phyloP scores from a whole-genome alignment of 495 filamentous ascomycete genomes.

The Podospora australis region DNA sequence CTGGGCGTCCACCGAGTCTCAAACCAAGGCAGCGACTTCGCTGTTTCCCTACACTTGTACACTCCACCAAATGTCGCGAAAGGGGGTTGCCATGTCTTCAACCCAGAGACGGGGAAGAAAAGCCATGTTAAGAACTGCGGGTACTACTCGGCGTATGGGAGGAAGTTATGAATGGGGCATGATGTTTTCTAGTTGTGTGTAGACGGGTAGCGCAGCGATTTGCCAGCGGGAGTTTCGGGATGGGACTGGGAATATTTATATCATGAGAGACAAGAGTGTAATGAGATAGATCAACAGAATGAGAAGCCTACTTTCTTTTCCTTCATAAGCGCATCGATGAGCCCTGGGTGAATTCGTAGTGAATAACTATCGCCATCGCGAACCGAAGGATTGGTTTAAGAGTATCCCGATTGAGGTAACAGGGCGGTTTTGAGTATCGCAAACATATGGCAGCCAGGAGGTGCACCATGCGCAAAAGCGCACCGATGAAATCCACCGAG shows the following conservation, averaged over 20 bases:
- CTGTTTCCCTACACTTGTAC: constrained; percentile 85
- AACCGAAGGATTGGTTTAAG: too few relatives aligned
- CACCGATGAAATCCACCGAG: constrained; percentile 5
- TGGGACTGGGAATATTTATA: too few relatives aligned
- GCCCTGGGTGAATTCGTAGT: too few relatives aligned
- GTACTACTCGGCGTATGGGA: constrained; percentile 54
- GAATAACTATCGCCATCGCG: too few relatives aligned
- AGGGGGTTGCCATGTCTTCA: constrained; percentile 67
- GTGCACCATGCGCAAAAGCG: background rate
- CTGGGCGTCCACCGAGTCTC: constrained; percentile 78
- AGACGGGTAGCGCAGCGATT: too few relatives aligned
- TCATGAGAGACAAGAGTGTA: too few relatives aligned
- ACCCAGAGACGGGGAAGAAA: constrained; percentile 63
- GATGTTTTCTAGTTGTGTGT: background rate
- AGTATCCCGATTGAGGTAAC: background rate
- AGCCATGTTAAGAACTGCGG: constrained; percentile 61
- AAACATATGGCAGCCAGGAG: background rate
- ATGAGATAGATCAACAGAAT: too few relatives aligned
- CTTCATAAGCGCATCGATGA: too few relatives aligned
- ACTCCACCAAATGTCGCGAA: constrained; percentile 82
- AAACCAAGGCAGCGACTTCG: constrained; percentile 67
- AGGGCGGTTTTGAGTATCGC: background rate
- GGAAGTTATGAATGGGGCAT: constrained; percentile 22
- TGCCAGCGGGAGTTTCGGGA: too few relatives aligned
- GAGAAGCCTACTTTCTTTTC: too few relatives aligned